Evolutionary conservation across 345 rosid genomes (phyloP), one percentile per base, ranked within the genome.

Genomic region (Barbarea vulgaris): DNA sequence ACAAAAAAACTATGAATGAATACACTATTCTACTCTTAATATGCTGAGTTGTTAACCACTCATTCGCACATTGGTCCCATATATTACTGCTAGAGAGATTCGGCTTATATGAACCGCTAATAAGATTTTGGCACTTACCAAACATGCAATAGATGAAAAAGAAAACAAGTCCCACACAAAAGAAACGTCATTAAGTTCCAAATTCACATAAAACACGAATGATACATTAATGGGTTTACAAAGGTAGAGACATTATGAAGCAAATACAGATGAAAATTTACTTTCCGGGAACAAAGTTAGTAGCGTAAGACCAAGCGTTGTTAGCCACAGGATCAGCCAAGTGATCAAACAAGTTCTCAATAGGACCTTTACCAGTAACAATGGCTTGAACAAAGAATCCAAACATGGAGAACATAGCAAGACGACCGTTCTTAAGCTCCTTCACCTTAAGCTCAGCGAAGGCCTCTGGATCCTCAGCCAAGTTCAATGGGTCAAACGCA

Each of bases 261-360:
- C 66, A 65, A 46, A 56, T 54, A 42, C 58, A 57, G 3, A 58
- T 4, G 56, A 60, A 21, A 59, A 75, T 6, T 93, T 86, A 93
- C 50, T 94, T 89, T 69, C 96, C 98, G 12, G 98, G 97, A 17
- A 86, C 98, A 51, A 94, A 91, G 95, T 91, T 91, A n/a, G 98
- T 91, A 77, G 98, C 98, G 55, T 74, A 90, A 57, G 97, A 93
- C 97, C 98, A 94, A 2, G 98, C 98, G 39, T 89, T 94, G 97
- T 94, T 91, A 77, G 90, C 81, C 3, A 83, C 89, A 0, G 97
- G 98, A 78, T 91, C 97, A 4, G 98, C 98, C 67, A 93, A 1
- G 31, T 94, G 98, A 81, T 94, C 98, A 13, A 1, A 80, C 22
- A 94, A 85, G 86, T 94, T 94, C 91, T 94, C 95, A 11, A 94